These are phyloP conservation scores for Phytopythium montanum DNA, from an alignment of 352 stramenopile genomes.

Conservation along the genomic window DNA sequence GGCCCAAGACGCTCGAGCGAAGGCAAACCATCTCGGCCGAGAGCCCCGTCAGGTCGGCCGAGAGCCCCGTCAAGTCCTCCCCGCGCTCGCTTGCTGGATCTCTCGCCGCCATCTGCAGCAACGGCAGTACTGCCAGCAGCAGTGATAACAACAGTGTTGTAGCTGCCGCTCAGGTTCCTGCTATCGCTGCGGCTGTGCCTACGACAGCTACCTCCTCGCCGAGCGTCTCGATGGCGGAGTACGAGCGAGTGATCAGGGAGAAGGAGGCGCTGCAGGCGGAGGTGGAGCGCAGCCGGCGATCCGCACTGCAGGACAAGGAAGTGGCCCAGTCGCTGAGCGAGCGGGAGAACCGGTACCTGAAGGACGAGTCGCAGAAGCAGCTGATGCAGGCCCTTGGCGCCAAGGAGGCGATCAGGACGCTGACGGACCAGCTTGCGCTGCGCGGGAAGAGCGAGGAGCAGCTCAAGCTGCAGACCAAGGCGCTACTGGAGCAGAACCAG, in stretches of 20 bases:
- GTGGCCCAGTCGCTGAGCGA: constrained; percentile 32
- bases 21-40: constrained; percentile 4
- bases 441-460: constrained; percentile 61
- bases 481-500: constrained; percentile 71
- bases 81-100: constrained; percentile 7
- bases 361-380: constrained; percentile 58
- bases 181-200: background rate
- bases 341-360: constrained; percentile 53
- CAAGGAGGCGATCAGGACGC: constrained; percentile 46
- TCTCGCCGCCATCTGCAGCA: constrained; percentile 1
- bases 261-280: constrained; percentile 24
- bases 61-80: constrained; percentile 8
- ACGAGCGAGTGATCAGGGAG: constrained; percentile 39
- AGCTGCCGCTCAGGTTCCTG: background rate
- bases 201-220: background rate
- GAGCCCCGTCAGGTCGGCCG: constrained; percentile 5
- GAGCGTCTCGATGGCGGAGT: constrained; percentile 20
- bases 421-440: constrained; percentile 48
- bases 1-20: constrained; percentile 1
- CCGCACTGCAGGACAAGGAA: constrained; percentile 30
- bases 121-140: background rate
- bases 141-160: background rate
- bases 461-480: constrained; percentile 62
- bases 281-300: constrained; percentile 12
- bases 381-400: constrained; percentile 55